Evolutionary conservation across 2,329 filamentous ascomycete species (phyloP), one percentile per base, ranked within the genome.

Genomic region (Xylaria sp.): DNA sequence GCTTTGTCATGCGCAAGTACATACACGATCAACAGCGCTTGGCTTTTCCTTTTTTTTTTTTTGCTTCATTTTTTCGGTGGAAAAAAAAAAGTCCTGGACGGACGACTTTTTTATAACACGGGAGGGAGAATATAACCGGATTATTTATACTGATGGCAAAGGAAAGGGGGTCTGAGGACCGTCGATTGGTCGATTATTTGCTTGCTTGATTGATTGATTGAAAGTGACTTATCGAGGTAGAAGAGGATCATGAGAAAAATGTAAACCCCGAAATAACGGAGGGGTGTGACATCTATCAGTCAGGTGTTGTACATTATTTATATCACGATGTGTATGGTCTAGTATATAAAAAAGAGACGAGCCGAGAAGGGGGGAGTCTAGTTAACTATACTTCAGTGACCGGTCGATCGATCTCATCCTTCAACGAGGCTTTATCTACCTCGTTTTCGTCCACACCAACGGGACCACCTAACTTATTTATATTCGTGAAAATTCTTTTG

Each of bases 21-120:
- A n/a, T 41, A 51, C 39, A 44, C 48, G 44, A 63, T 46, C 50
- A 50, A n/a, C 56, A 61, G 48, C 58, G 58, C 52, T 62, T 58
- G 55, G 48, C 47, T 51, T 60, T 54, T 45, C 39, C 54, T 50
- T 38, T 37, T 40, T 43, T 40, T 41, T 18, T 41, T 37, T 42
- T 53, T 39, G 21, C 44, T 37, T 26, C 19, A 39, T 29, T 24
- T 34, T 34, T 34, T 19, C 18, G 40, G n/a, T 29, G 42, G 24
- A 34, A 21, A 19, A 47, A 48, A 50, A 43, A 22, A 24, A 37
- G 24, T 43, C 50, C 47, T 50, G 39, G 47, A 37, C 49, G 44
- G 50, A 48, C 50, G 54, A 50, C 49, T 54, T 42, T 50, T 29
- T 50, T 50, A 50, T 52, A 44, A 48, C 45, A 52, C n/a, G n/a